A percentile compares a stretch with the other conserved stretches of the same genome.
Evolutionary conservation across 805 yeast species (phyloP).

Genomic region (Sugiyamaella mastotermitis): DNA sequence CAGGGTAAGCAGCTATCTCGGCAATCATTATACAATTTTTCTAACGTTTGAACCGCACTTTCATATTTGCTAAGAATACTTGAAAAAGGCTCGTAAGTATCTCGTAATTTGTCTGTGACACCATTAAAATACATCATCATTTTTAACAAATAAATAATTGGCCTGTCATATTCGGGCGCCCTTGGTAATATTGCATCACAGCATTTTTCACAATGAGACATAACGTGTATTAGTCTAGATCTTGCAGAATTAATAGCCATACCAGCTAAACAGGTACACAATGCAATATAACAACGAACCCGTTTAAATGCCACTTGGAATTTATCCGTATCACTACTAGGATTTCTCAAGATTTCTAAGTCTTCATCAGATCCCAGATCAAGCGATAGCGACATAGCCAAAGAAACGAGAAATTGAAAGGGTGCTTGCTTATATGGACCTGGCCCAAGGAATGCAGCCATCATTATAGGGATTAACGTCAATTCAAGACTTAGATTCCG

Average conservation of each 20-base stretch:
- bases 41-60: background rate
- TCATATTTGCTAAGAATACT: background rate
- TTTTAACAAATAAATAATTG: conserved; percentile 7
- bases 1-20: background rate
- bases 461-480: conserved; percentile 6
- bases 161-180: conserved; percentile 5
- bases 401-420: conserved; percentile 16
- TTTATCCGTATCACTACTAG: conserved; percentile 1
- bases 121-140: conserved; percentile 8
- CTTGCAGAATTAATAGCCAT: conserved; percentile 16
- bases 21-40: background rate
- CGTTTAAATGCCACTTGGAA: conserved; percentile 7
- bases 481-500: conserved; percentile 7
- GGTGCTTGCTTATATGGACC: conserved; percentile 18
- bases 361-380: conserved; percentile 15
- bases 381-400: conserved; percentile 11
- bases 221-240: conserved; percentile 9
- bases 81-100: conserved; percentile 1
- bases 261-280: conserved; percentile 14
- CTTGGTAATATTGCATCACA: conserved; percentile 3
- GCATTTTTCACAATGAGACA: conserved; percentile 8
- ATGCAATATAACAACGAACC: conserved; percentile 6
- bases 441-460: conserved; percentile 8
- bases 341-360: conserved; percentile 4
- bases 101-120: conserved; percentile 3